Base-by-base conservation (phyloP, 2,329 filamentous ascomycete species). In the Davidsoniella australis region DNA sequence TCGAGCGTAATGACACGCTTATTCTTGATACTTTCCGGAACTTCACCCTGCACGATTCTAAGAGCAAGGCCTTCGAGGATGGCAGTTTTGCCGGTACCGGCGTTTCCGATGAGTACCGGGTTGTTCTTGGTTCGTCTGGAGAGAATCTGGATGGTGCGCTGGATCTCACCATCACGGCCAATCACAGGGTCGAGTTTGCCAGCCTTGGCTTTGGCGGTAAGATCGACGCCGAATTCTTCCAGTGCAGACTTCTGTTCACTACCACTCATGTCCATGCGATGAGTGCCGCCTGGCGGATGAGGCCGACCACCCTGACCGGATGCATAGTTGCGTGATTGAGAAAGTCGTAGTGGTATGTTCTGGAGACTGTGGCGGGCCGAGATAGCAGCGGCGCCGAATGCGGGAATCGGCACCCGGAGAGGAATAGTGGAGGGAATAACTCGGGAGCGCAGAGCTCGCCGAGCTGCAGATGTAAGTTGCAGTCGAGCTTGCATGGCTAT, bases 101-200 rank as follows among this genome's bases (percentile, higher is more conserved):
- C 85, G 43, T 79, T 80, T 54, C 89, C 89, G 52, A 95, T 94
- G n/a, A 95, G 68, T 0, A 95, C 88, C 0, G 89, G 89, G 56
- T 94, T 94, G 59, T 95, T 96, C 65, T 96, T 96, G 6, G 91
- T 96, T 53, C 91, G 73, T 55, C 91, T 73, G 14, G 88, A 95
- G 1, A 98, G 67, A 9, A 98, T 83, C 60, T 96, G 91, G 53
- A 96, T 95, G 0, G 88, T 94, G 45, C 91, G 74, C 60, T 94
- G 85, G 47, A 96, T 94, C 62, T 95, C 91, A 4, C 76, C 71
- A 58, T 95, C 88, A 62, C 91, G 75, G 17, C 91, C 91, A 59
- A 98, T 96, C 12, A 96, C 89, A 0, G 91, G 91, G 60, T 98
- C 91, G 3, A 98, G 72, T 61, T 94, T 95, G 39, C 91, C 91